phyloP scores from a whole-genome alignment of 2,329 filamentous ascomycete genomes.

The Nigrospora sphaerica region DNA sequence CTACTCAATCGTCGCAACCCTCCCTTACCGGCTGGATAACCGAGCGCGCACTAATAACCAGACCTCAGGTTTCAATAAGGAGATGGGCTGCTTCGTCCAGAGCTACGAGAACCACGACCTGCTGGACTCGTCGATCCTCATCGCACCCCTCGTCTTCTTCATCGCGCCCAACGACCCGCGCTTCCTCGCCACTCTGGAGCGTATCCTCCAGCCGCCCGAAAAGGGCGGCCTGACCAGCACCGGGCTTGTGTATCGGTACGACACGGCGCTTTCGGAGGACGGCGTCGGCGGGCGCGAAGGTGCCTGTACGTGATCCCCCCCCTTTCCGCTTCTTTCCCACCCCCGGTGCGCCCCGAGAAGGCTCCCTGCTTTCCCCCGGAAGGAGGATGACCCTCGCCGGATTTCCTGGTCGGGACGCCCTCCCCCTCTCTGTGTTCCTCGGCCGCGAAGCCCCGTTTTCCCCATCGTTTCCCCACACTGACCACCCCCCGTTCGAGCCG shows the following conservation, averaged over 20 bases:
- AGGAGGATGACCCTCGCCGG: too few species aligned
- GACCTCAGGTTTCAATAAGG: constrained; percentile 55
- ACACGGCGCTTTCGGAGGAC: constrained; percentile 61
- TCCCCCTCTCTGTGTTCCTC: too few species aligned
- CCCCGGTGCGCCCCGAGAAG: too few species aligned
- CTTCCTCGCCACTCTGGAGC: constrained; percentile 65
- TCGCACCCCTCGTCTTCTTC: constrained; percentile 75
- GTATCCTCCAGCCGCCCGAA: constrained; percentile 64
- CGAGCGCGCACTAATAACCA: too few species aligned
- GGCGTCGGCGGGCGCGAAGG: constrained; percentile 72
- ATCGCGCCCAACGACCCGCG: constrained; percentile 70
- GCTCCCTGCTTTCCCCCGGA: too few species aligned
- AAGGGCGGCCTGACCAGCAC: constrained; percentile 70
- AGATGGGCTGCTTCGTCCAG: constrained; percentile 65
- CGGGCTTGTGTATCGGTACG: constrained; percentile 69
- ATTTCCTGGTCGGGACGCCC: too few species aligned
- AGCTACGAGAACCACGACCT: constrained; percentile 66
- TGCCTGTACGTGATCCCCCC: constrained; percentile 33
- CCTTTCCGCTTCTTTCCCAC: too few species aligned
- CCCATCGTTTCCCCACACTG: too few species aligned
- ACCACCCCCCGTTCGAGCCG: too few species aligned
- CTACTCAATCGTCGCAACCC: neutral
- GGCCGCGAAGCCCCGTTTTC: too few species aligned
- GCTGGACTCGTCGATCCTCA: constrained; percentile 68
- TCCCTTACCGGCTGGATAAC: too few species aligned